Base-by-base conservation (phyloP, 169 alveolate genomes). In the Plasmodium coatneyi region DNA sequence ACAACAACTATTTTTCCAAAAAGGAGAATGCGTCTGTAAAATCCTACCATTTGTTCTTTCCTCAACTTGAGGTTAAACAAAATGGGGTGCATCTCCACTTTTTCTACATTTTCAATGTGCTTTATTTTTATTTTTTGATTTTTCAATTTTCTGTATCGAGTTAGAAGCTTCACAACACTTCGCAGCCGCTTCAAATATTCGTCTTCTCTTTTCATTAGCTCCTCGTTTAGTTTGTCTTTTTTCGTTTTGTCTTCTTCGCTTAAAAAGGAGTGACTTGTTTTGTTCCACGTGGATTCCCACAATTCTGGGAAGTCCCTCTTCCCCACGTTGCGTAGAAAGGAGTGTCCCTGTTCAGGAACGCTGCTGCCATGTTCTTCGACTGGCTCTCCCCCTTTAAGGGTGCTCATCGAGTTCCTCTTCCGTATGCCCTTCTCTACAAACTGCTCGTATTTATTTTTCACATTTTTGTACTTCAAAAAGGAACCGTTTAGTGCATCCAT, bases 391-490 rank as follows among this genome's bases (percentile, higher is more conserved):
- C 3, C 22, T 66, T 2, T 66, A 25, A 22, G 5, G 19, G 14
- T 25, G 76, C 36, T 25, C 36, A 66, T 22, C 14, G 19, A 19
- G 14, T 22, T 28, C n/a, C 41, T 66, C 30, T 2, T 66, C 76
- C 28, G 76, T 66, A 66, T 66, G n/a, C 76, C 30, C 36, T 81
- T 81, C 70, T 52, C 54, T 22, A 81, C 70, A 6, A 9, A 81
- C 74, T 81, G 43, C 70, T 81, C 89, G 41, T 81, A 81, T 52
- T 7, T 81, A 30, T 81, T 25, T 56, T 81, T 81, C 16, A 41
- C 78, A 52, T 81, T 56, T 4, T 9, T 81, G 70, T 52, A 81
- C 41, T 14, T 81, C n/a, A 41, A 32, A 25, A 81, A 54, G 41
- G 89, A 81, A n/a, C 19, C 41, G 25, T 81, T 81, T 52, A 81